Evolutionary conservation across 805 yeast species (phyloP), one percentile per base, ranked within the genome.

Genomic region (Kodamaea hsintzibuensis): DNA sequence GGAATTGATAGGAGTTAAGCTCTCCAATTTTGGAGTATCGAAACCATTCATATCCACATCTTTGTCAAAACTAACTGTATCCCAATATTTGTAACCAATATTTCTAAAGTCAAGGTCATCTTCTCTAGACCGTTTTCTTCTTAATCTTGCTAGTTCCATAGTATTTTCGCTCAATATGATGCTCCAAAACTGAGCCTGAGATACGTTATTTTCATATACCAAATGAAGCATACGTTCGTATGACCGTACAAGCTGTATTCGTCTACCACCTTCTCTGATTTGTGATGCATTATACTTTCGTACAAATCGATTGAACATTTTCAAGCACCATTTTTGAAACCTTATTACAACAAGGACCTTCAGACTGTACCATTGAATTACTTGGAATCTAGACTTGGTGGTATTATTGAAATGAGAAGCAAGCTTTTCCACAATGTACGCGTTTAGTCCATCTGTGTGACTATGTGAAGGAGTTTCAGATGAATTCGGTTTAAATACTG

Each of bases 241-340:
- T 22, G 40, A 51, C 19, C 53, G 57, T 40, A 69, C 66, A 7
- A 60, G 59, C 30, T 60, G 59, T 18, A 63, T 54, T 10, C 44
- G 44, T 22, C 17, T 17, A 5, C 44, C 44, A 8, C 38, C 49
- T 13, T 61, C 56, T 16, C 56, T 51, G 30, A 61, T 55, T 14
- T 54, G 53, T 30, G 46, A 50, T n/a, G n/a, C n/a, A 55, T 71
- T 72, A 54, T 67, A 74, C 46, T 65, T 62, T 40, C 57, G 56
- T 4, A 72, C 58, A 57, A 73, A 76, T 19, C 61, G 48, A 57
- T 73, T 74, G 60, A 75, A 74, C 50, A 76, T 58, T 39, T 73
- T 58, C 12, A 69, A 48, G 9, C 66, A 61, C 80, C 80, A 76
- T 44, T 50, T 39, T 53, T 74, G 74, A 55, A 72, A 73, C 39